Evolutionary conservation across 1,284 basidiomycete species (phyloP), one percentile per base, ranked within the genome.

Genomic region (Microbotryum saponariae): DNA sequence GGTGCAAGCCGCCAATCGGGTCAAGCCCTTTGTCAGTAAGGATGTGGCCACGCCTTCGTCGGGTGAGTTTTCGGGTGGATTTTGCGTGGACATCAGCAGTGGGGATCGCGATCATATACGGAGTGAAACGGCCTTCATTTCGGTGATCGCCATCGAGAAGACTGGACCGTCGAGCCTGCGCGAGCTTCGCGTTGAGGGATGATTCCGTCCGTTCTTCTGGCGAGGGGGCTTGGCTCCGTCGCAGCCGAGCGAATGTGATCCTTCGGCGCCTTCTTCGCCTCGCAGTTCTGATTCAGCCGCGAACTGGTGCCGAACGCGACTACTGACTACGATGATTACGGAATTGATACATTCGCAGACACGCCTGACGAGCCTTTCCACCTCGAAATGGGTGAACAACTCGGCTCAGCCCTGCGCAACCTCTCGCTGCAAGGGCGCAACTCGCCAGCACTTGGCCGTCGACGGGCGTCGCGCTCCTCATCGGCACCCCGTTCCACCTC

Each of bases 261-360:
- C 7, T 59, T 60, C 6, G 57, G 61, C 29, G 62, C 63, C 6
- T 65, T 65, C 33, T 60, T 58, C 31, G 60, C 61, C n/a, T 31
- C 58, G 16, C 42, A 47, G 9, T 2, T 54, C 12, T 21, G 37
- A 14, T 50, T 51, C 7, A 31, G 21, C 54, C 12, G 48, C 51
- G 14, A 27, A 44, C 21, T 61, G 54, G n/a, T 53, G 51, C 20
- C 54, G n/a, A 42, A 42, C 16, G 37, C 37, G 37, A 42, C 16
- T 42, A 42, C 60, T 47, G 6, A 20, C 54, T 6, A 46, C 47
- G 25, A 44, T 53, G 23, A 16, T 33, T 21, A 6, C 33, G 23
- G 14, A 16, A 31, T 31, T 42, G 12, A 42, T 42, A 3, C 14
- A 16, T 16, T 42, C 18, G 6, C 18, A 55, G 54, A 48, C 27